Evolutionary conservation across 345 rosid species (phyloP).

Genomic region (Noccaea caerulescens): DNA sequence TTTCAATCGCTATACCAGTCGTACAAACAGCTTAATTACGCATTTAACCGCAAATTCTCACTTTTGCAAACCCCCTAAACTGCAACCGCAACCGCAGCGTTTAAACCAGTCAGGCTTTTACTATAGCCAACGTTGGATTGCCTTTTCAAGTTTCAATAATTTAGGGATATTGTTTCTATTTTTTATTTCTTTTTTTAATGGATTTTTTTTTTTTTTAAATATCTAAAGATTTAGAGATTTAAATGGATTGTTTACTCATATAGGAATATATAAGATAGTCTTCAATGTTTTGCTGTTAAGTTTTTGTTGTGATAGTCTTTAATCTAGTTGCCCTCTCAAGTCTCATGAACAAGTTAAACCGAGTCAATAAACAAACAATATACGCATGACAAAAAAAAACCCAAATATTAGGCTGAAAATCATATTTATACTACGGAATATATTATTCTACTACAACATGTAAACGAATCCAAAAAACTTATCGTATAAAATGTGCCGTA

Average conservation of each 20-base stretch:
- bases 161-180: neutral
- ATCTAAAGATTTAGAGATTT: too few relatives aligned
- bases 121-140: constrained; percentile 21
- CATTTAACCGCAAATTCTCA: too few relatives aligned
- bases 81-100: too few relatives aligned
- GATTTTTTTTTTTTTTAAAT: too few relatives aligned
- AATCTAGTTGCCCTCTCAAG: neutral
- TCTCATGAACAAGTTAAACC: neutral
- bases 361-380: neutral
- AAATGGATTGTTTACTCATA: too few relatives aligned
- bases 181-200: neutral
- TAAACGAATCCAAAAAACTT: neutral
- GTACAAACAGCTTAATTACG: too few relatives aligned
- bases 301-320: neutral
- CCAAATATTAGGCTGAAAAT: neutral
- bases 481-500: neutral
- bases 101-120: too few relatives aligned
- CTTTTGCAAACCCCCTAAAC: too few relatives aligned
- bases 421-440: neutral
- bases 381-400: neutral
- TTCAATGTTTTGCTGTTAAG: too few relatives aligned
- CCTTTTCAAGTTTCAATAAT: neutral
- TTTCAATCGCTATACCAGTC: too few relatives aligned
- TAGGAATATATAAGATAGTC: too few relatives aligned
- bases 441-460: neutral